Conservation (phyloP, 140 eudicot species). For the Anethum foeniculum region DNA sequence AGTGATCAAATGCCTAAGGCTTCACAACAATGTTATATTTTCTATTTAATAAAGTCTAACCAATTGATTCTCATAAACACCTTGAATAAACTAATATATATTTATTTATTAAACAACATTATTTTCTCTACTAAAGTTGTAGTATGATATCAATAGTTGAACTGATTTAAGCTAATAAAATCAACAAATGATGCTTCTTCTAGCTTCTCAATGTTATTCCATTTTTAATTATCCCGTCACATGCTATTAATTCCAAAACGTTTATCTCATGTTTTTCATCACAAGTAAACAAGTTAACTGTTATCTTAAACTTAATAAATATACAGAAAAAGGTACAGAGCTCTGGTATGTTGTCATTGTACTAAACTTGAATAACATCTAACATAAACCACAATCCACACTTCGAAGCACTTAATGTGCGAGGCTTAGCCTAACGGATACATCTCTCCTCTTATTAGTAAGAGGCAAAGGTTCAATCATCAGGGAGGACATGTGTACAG, state of each 20-base stretch:
- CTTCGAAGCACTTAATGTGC: not conserved
- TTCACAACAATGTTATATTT: too few species aligned
- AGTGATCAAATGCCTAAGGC: too few species aligned
- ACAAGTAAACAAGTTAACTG: not conserved
- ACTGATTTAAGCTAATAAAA: too few species aligned
- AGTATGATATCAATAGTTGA: too few species aligned
- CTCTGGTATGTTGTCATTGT: not conserved
- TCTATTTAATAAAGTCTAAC: too few species aligned
- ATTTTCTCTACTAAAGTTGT: too few species aligned
- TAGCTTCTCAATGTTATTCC: not conserved
- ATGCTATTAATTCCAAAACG: not conserved
- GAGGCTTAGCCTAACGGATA: not conserved
- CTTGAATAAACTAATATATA: too few species aligned
- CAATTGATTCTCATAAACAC: too few species aligned
- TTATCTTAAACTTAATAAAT: not conserved
- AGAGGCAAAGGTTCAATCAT: not conserved
- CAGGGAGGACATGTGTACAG: not conserved
- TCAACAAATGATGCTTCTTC: not conserved
- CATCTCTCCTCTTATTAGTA: not conserved
- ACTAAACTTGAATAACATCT: not conserved
- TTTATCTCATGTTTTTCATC: not conserved
- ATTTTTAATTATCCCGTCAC: not conserved
- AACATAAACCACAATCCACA: not conserved
- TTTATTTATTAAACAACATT: too few species aligned
- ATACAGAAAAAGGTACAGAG: not conserved